These are phyloP conservation scores for Microbotryum intermedium DNA, from an alignment of 1,284 basidiomycete genomes.

Conservation along the genomic window DNA sequence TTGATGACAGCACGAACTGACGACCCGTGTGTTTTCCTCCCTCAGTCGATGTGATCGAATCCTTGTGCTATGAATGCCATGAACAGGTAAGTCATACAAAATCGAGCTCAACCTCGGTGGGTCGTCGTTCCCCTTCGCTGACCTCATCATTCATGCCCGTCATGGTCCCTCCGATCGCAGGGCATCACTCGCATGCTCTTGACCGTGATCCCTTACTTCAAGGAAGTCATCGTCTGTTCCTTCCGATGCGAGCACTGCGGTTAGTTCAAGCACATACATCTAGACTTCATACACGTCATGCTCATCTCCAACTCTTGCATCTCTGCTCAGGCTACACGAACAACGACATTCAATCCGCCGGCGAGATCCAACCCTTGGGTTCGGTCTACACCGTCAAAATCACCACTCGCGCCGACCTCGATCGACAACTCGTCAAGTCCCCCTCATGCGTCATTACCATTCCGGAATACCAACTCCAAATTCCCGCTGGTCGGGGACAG, in stretches of 20 bases:
- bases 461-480: constrained; percentile 83
- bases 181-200: constrained; percentile 85
- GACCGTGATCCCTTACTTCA: constrained; percentile 93
- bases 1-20: no score
- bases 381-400: constrained; percentile 71
- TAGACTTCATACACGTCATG: no score
- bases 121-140: constrained; percentile 18
- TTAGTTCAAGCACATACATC: constrained; percentile 33
- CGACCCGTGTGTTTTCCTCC: no score
- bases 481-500: constrained; percentile 74
- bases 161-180: constrained; percentile 41
- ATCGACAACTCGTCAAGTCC: constrained; percentile 91
- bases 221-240: constrained; percentile 90
- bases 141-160: neutral
- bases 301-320: neutral
- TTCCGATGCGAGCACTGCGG: constrained; percentile 95
- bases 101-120: constrained; percentile 1
- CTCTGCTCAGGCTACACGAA: constrained; percentile 47
- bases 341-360: constrained; percentile 92
- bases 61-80: constrained; percentile 87
- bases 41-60: constrained; percentile 50
- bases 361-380: constrained; percentile 61
- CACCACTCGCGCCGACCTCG: constrained; percentile 64
- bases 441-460: constrained; percentile 70
- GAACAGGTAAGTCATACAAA: constrained; percentile 57